Conservation (phyloP, 805 yeast species). For the Ogataea henricii region DNA sequence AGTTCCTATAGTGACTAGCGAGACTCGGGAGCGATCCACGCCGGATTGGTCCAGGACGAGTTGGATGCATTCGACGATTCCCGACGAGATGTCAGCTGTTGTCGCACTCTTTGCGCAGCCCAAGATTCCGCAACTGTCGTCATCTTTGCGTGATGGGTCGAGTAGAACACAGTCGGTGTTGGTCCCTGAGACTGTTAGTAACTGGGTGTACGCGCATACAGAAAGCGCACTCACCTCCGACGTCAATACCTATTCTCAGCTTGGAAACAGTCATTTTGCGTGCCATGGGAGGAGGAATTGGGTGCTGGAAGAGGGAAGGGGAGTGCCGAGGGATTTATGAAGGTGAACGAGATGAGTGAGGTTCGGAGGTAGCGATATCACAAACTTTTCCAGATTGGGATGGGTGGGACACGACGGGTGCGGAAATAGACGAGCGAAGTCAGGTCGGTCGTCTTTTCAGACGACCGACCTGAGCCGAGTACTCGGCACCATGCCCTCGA, state of each 20-base stretch:
- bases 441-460: too few relatives aligned
- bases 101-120: slow-evolving; percentile 45
- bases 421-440: too few relatives aligned
- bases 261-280: slow-evolving; percentile 7
- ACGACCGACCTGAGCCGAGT: too few relatives aligned
- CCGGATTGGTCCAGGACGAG: slow-evolving; percentile 29
- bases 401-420: background rate
- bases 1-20: slow-evolving; percentile 49
- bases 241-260: slow-evolving; percentile 14
- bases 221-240: slow-evolving; percentile 7
- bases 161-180: slow-evolving; percentile 49
- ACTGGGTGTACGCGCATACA: background rate
- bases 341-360: background rate
- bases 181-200: slow-evolving; percentile 36
- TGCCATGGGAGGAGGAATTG: too few relatives aligned
- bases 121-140: slow-evolving; percentile 35
- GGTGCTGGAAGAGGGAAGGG: background rate
- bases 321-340: background rate
- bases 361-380: slow-evolving; percentile 2
- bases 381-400: slow-evolving; percentile 8
- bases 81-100: slow-evolving; percentile 44
- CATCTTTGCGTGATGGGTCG: slow-evolving; percentile 34
- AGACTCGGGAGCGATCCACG: slow-evolving; percentile 29
- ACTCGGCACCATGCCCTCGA: too few relatives aligned
- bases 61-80: slow-evolving; percentile 40